Percentiles rank a stretch among this genome's conserved stretches.
phyloP scores from a whole-genome alignment of 345 rosid genomes.

The Citrus maxima region DNA sequence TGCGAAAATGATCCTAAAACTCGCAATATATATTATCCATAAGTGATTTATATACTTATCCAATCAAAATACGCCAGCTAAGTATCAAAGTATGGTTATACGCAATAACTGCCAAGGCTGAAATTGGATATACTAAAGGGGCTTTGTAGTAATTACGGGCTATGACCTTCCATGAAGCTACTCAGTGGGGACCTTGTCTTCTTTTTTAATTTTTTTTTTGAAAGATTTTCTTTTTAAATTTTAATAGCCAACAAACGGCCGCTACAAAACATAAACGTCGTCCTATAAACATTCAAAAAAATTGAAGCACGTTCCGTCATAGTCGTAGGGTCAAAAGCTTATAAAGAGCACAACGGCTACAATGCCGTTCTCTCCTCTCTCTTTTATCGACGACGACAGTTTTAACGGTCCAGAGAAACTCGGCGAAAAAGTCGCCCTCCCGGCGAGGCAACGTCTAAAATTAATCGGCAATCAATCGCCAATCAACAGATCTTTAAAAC shows the following conservation, averaged over 20 bases:
- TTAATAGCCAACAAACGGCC: constrained; percentile 9
- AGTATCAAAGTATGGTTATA: too few species aligned
- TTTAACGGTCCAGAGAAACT: constrained; percentile 21
- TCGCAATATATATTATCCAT: too few species aligned
- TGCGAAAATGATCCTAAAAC: too few species aligned
- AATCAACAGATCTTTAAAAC: constrained; percentile 4
- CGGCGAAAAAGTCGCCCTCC: constrained; percentile 36
- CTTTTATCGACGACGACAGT: constrained; percentile 20
- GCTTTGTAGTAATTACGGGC: neutral
- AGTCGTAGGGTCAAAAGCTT: constrained; percentile 30
- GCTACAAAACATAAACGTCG: constrained; percentile 13
- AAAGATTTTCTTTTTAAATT: neutral
- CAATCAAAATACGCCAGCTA: too few species aligned
- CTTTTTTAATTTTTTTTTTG: neutral
- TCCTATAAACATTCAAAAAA: neutral
- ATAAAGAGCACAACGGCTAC: constrained; percentile 53
- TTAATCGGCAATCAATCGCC: constrained; percentile 19
- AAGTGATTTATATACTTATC: too few species aligned
- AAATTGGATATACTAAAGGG: neutral
- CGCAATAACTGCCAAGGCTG: too few species aligned
- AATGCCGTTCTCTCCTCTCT: constrained; percentile 1
- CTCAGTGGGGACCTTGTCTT: neutral
- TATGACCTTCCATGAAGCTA: neutral
- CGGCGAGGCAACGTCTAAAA: constrained; percentile 10
- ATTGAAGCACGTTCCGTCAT: constrained; percentile 5